Evolutionary conservation across 768 basidiomycete species (phyloP), one percentile per base, ranked within the genome.

Genomic region (Clathrus columnatus): DNA sequence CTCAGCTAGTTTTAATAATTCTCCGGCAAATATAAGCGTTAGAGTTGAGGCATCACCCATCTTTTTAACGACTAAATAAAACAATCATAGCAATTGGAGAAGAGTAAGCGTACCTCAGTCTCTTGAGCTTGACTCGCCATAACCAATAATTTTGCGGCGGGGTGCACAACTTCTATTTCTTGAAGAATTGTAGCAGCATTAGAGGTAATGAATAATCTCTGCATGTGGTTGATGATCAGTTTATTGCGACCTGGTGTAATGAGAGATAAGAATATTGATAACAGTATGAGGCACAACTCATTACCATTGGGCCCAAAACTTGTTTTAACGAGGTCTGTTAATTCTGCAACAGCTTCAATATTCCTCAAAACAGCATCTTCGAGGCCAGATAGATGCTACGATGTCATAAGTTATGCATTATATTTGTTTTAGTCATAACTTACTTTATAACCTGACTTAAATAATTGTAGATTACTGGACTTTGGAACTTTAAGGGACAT

Each of bases 51-150:
- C 83, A 73, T 98, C 95, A 55, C 96, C 96, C 90, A 96, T 93
- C 93, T 91, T 67, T n/a, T 29, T 50, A 23, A 17, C 53, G 36
- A 54, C 16, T 27, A 30, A 42, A 17, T 17, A 52, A 48, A 3
- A 11, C 14, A 36, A 30, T 42, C 28, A 24, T 56, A 43, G 24
- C 18, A 46, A 18, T 16, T 42, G 16, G 24, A 18, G 29, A 1
- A 42, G 32, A 43, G 41, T 26, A 11, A 2, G 17, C 48, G 59
- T 56, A 91, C 93, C 80, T 98, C 95, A 0, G 84, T 69, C 68
- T 97, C 96, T 68, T 98, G 96, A 11, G 95, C 90, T 65, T 97
- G 93, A 24, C 89, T 91, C 24, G 93, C 91, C 92, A 97, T 96
- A 14, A 97, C 95, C n/a, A 98, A 73, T n/a, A 99, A 75, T 68